Evolutionary conservation across 2,329 filamentous ascomycete genomes (phyloP), one percentile per base, ranked within the genome.

Genomic region (Hypocrella siamensis): DNA sequence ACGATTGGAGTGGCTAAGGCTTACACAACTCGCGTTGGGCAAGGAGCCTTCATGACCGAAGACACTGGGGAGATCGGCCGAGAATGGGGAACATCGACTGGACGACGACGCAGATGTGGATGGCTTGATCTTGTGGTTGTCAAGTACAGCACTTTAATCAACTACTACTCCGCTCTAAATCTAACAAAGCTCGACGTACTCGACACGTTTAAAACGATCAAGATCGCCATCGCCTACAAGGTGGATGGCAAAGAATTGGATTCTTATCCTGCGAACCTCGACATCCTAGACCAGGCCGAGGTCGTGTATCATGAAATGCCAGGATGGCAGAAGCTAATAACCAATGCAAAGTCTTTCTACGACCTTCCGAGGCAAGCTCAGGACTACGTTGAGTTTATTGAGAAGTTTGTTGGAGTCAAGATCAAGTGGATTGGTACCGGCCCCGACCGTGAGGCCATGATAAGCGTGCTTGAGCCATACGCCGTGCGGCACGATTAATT

Each of bases 1-100:
- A 63, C 71, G 28, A 67, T 79, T 40, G 75, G 75, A 33, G 74
- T 79, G 9, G 74, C 79, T 18, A 80, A 80, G 50, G 73, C 74
- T 19, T 78, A 77, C 49, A 77, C 75, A 26, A 79, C 75, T 19
- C 61, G 68, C 38, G 70, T 75, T 12, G 65, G 63, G 27, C 61
- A 60, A 27, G 75, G 75, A 10, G 68, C 68, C n/a, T 79, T 81
- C 56, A 74, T 75, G 28, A 76, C 73, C 1, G 75, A 81, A 49
- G 69, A 60, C 32, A 40, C 49, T 8, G 54, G 50, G 35, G 58
- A 63, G 43, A 49, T 63, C 35, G 63, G 62, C 14, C 50, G 58
- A 19, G 60, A 64, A 48, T 57, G 48, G 58, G 54, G 54, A 35
- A 47, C 57, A 38, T 63, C 59, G 27, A 76, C 72, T 26, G 72